phyloP scores from a whole-genome alignment of 2,329 filamentous ascomycete genomes.

The Xylariaceae sp. region DNA sequence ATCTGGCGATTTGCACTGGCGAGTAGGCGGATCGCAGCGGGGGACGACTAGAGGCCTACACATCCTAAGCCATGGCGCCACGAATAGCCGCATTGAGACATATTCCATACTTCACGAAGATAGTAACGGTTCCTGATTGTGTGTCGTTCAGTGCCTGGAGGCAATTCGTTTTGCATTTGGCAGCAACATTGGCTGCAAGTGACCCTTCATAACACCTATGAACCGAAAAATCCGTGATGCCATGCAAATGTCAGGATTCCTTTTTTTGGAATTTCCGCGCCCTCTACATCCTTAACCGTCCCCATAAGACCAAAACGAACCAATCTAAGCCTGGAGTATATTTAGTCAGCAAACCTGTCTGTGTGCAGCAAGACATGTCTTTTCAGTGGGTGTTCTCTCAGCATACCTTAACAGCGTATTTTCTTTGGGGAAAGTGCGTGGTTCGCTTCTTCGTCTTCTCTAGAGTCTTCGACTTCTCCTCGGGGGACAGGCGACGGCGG shows the following conservation, averaged over 20 bases:
- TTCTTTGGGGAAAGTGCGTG: conserved; percentile 96
- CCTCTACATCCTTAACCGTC: conserved; percentile 25
- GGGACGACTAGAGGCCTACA: neutral
- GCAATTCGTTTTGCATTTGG: conserved; percentile 28
- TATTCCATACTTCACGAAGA: too few species aligned
- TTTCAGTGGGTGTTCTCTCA: neutral
- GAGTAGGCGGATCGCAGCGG: too few species aligned
- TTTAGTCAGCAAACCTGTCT: conserved; percentile 8
- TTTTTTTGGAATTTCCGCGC: conserved; percentile 29
- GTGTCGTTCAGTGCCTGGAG: conserved; percentile 22
- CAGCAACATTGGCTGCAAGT: conserved; percentile 32
- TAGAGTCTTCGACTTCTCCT: conserved; percentile 79
- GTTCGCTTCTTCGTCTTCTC: conserved; percentile 96
- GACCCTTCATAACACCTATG: conserved; percentile 33
- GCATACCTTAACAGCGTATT: conserved; percentile 95
- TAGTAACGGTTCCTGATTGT: neutral
- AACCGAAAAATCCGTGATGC: conserved; percentile 35
- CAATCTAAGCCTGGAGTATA: conserved; percentile 17
- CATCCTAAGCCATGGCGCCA: too few species aligned
- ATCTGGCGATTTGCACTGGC: too few species aligned
- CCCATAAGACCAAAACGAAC: conserved; percentile 17
- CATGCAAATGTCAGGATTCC: conserved; percentile 34
- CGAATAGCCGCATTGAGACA: too few species aligned
- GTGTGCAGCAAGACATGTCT: neutral
- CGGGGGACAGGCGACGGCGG: conserved; percentile 87